Evolutionary conservation across 2,329 filamentous ascomycete species (phyloP).

Genomic region (Thelonectria discophora): DNA sequence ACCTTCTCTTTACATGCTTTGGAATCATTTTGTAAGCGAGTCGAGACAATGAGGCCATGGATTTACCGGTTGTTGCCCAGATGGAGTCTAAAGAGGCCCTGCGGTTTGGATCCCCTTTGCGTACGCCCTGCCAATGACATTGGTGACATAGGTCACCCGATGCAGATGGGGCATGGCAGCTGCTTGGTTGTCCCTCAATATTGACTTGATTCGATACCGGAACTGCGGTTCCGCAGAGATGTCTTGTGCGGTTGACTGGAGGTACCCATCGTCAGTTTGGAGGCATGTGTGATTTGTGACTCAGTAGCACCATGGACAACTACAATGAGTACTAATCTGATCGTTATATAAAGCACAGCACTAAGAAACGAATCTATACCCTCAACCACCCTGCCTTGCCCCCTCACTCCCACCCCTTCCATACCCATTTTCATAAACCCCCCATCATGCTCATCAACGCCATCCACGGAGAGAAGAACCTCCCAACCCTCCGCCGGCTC

Average conservation of each 20-base stretch:
- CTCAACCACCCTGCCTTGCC: background rate
- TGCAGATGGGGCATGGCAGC: background rate
- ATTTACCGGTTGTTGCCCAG: background rate
- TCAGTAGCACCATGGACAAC: background rate
- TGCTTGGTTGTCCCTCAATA: background rate
- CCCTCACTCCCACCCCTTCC: background rate
- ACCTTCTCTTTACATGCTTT: too few species aligned
- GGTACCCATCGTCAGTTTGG: background rate
- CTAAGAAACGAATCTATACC: background rate
- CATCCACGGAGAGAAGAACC: conserved; percentile 60
- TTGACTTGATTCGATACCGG: background rate
- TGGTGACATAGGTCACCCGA: background rate
- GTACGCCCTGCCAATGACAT: background rate
- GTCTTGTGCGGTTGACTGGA: background rate
- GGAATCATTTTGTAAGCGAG: too few species aligned
- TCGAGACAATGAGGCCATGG: background rate
- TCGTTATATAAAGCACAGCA: background rate
- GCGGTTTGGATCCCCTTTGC: background rate
- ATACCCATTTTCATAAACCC: background rate
- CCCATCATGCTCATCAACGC: conserved; percentile 65
- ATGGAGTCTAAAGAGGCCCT: background rate
- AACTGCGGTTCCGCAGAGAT: background rate
- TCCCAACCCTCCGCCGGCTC: conserved; percentile 62
- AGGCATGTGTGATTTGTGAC: background rate
- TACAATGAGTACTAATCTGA: background rate